These are phyloP conservation scores for Sambucus nigra DNA, from an alignment of 129 eudicot genomes.

Conservation along the genomic window DNA sequence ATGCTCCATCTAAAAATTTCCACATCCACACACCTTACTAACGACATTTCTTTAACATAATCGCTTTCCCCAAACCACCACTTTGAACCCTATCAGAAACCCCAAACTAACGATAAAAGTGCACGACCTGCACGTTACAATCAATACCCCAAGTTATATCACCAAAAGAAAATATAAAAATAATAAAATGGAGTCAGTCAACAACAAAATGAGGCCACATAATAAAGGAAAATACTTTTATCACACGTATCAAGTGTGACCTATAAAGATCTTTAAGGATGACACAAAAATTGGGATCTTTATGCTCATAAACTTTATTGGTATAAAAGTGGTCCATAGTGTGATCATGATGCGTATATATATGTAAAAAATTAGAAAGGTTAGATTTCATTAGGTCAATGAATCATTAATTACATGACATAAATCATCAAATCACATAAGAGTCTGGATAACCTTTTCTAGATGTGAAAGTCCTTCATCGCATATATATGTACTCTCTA, in stretches of 20 bases:
- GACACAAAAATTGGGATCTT: constrained; percentile 45
- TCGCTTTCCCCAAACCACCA: too few relatives aligned
- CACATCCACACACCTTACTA: too few relatives aligned
- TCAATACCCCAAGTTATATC: too few relatives aligned
- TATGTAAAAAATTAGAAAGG: constrained; percentile 1
- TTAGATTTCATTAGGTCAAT: background rate
- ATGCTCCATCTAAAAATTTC: too few relatives aligned
- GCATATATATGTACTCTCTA: constrained; percentile 30
- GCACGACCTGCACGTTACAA: too few relatives aligned
- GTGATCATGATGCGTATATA: constrained; percentile 39
- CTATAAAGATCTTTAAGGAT: constrained; percentile 91
- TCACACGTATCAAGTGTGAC: constrained; percentile 68
- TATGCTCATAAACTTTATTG: constrained; percentile 28
- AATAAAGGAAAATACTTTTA: too few relatives aligned
- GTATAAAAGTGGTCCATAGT: constrained; percentile 21
- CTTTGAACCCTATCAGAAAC: too few relatives aligned
- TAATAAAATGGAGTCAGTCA: too few relatives aligned
- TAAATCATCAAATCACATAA: background rate
- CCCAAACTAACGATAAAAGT: too few relatives aligned
- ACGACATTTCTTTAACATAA: too few relatives aligned
- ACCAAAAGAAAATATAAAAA: too few relatives aligned
- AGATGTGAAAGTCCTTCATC: constrained; percentile 33
- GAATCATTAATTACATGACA: background rate
- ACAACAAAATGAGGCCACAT: too few relatives aligned
- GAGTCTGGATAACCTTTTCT: constrained; percentile 31